These are phyloP conservation scores for Avena sativa DNA, from an alignment of 176 grass and related monocot genomes.

Conservation along the genomic window DNA sequence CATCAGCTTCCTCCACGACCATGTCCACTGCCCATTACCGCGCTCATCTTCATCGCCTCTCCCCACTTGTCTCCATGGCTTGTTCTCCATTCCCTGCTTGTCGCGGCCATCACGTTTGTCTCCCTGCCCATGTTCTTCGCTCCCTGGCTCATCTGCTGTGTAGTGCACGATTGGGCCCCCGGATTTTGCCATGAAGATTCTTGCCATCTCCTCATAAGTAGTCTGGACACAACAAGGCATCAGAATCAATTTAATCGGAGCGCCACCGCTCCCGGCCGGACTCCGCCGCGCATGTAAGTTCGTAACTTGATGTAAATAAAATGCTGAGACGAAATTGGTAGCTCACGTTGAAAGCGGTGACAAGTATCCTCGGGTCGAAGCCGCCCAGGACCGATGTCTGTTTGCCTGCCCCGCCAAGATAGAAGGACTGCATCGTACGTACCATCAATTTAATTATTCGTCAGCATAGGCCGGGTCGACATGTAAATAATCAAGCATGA, in stretches of 20 bases:
- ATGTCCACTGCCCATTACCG: constrained; percentile 15
- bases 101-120: not conserved
- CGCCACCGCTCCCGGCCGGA: no score
- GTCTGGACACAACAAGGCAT: constrained; percentile 41
- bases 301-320: constrained; percentile 3
- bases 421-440: constrained; percentile 65
- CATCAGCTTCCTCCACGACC: constrained; percentile 62
- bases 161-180: constrained; percentile 63
- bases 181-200: constrained; percentile 31
- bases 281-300: no score
- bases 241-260: not conserved
- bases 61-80: constrained; percentile 15
- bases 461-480: not conserved
- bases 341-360: constrained; percentile 79
- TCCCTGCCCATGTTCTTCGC: constrained; percentile 5
- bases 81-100: not conserved
- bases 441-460: not conserved
- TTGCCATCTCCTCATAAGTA: constrained; percentile 54
- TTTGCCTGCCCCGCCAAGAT: constrained; percentile 58
- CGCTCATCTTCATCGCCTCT: constrained; percentile 31
- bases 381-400: constrained; percentile 60
- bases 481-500: not conserved
- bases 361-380: constrained; percentile 63
- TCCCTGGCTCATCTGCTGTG: constrained; percentile 20
- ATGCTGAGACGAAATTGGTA: constrained; percentile 27